Percentiles rank a stretch among this genome's conserved stretches.
phyloP scores from a whole-genome alignment of 371 early-diverging fungal species.

The Chytridiales sp. region DNA sequence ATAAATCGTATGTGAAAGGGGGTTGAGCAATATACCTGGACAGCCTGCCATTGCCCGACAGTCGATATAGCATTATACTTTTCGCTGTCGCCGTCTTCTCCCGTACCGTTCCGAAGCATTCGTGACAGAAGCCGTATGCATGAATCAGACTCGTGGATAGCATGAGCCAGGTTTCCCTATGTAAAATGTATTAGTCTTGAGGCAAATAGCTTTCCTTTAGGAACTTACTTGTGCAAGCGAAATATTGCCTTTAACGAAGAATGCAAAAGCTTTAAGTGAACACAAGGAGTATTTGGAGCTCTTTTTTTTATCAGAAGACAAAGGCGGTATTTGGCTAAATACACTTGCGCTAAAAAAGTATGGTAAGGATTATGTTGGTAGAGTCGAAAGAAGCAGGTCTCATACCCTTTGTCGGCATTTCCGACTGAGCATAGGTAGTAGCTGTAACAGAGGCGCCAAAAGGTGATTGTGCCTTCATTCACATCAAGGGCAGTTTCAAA shows the following conservation, averaged over 20 bases:
- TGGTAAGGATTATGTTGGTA: background rate
- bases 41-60: too few relatives aligned
- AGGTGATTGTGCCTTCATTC: conserved; percentile 23
- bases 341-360: background rate
- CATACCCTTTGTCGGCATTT: conserved; percentile 42
- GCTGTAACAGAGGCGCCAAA: conserved; percentile 44
- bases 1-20: background rate
- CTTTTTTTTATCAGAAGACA: too few relatives aligned
- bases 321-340: too few relatives aligned
- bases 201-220: background rate
- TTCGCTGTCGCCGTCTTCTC: background rate
- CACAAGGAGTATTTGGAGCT: too few relatives aligned
- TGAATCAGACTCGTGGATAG: background rate
- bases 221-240: background rate
- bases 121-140: conserved; percentile 1
- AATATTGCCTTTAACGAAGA: conserved; percentile 1
- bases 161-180: conserved; percentile 10
- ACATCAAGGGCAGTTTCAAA: conserved; percentile 17
- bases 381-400: background rate
- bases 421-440: conserved; percentile 47
- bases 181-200: background rate
- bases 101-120: background rate
- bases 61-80: background rate
- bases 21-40: too few relatives aligned
- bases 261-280: background rate